Evolutionary conservation across 2,329 filamentous ascomycete genomes (phyloP).

Genomic region (Verticillium isaacii): DNA sequence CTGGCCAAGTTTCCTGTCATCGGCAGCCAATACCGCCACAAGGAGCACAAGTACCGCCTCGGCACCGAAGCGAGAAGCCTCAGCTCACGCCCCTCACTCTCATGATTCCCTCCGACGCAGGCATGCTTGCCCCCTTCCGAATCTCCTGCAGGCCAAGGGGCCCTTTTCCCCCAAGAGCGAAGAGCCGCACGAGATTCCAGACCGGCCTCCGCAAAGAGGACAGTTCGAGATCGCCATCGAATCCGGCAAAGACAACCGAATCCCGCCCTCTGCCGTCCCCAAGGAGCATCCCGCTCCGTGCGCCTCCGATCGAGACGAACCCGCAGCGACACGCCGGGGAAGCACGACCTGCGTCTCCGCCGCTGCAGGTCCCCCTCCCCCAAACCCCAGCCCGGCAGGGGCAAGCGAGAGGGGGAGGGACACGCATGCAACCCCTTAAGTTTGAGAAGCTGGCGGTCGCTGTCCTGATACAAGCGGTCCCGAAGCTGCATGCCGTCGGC

Average conservation of each 20-base stretch:
- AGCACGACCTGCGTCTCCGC: constrained; percentile 1
- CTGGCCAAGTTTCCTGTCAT: too few relatives aligned
- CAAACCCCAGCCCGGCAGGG: not conserved
- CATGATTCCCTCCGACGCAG: not conserved
- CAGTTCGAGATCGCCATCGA: not conserved
- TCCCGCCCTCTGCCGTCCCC: not conserved
- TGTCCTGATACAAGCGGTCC: not conserved
- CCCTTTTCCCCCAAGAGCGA: not conserved
- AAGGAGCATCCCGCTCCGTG: not conserved
- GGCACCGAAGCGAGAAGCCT: not conserved
- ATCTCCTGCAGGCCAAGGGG: not conserved
- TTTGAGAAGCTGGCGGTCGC: not conserved
- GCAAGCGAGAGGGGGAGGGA: not conserved
- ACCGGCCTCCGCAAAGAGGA: not conserved
- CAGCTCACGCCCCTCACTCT: not conserved
- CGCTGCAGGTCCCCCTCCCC: not conserved
- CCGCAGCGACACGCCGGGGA: not conserved
- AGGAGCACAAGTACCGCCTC: not conserved
- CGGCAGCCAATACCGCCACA: not conserved
- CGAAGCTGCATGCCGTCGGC: not conserved
- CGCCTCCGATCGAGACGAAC: not conserved
- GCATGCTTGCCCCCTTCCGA: too few relatives aligned
- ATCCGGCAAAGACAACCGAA: not conserved
- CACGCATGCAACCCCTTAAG: not conserved
- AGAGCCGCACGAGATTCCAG: not conserved